Percentiles rank a stretch among this genome's conserved stretches.
phyloP scores from a whole-genome alignment of 106 monocot species.

The Ottelia alismoides region DNA sequence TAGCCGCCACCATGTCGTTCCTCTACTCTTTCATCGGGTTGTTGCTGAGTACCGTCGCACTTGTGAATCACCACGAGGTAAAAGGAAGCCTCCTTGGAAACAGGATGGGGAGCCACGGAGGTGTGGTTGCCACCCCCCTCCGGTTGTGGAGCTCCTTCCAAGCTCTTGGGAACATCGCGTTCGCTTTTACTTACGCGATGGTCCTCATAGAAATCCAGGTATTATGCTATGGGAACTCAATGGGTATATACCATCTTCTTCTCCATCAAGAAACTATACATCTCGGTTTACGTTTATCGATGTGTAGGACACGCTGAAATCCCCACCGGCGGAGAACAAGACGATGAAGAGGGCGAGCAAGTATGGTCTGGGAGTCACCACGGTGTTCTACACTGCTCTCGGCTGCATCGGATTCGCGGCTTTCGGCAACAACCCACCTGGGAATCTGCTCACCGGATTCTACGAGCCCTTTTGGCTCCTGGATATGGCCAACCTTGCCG shows the following conservation, averaged over 20 bases:
- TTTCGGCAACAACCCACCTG: conserved; percentile 50
- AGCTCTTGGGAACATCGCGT: conserved; percentile 64
- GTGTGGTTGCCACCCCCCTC: conserved; percentile 21
- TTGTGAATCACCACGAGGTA: conserved; percentile 9
- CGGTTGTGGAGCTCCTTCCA: conserved; percentile 45
- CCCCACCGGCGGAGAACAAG: conserved; percentile 56
- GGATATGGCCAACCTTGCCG: too few species aligned
- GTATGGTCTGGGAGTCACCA: conserved; percentile 38
- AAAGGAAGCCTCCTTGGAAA: conserved; percentile 29
- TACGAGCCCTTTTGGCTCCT: conserved; percentile 68
- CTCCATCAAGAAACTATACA: too few species aligned
- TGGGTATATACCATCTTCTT: too few species aligned
- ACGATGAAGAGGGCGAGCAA: conserved; percentile 53
- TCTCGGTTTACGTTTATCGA: too few species aligned
- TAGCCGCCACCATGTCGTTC: conserved; percentile 46
- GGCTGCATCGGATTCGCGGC: conserved; percentile 61
- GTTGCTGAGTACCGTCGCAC: conserved; percentile 12
- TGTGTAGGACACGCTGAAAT: conserved; percentile 61
- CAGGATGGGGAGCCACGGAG: conserved; percentile 12
- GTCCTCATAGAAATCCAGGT: conserved; percentile 66
- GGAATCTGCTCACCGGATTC: conserved; percentile 57
- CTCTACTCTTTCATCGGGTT: conserved; percentile 40
- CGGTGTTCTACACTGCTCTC: conserved; percentile 49
- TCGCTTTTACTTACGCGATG: conserved; percentile 49
- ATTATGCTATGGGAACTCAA: too few species aligned